These are phyloP conservation scores for Penicillium sp. DNA, from an alignment of 2,329 filamentous ascomycete genomes.

Conservation along the genomic window DNA sequence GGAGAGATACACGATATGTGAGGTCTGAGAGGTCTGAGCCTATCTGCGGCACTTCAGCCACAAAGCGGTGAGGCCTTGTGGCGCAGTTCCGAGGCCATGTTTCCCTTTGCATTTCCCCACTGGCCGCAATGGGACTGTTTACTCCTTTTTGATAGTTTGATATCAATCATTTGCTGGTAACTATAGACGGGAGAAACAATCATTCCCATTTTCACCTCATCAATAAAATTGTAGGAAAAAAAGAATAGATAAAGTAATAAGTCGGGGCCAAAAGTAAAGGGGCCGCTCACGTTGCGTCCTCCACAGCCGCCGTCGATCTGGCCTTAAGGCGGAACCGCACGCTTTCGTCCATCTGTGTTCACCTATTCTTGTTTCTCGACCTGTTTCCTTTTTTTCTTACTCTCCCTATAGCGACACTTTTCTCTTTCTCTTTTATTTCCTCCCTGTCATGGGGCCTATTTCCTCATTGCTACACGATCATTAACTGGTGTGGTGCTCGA, in stretches of 20 bases:
- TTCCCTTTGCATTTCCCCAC: not conserved
- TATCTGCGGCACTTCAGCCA: slow-evolving; percentile 10
- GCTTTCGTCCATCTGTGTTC: slow-evolving; percentile 34
- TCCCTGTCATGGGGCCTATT: slow-evolving; percentile 39
- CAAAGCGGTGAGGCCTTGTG: not conserved
- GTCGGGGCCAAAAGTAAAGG: slow-evolving; percentile 17
- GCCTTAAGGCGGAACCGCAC: slow-evolving; percentile 32
- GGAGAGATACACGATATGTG: slow-evolving; percentile 8
- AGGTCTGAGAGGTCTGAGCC: not conserved
- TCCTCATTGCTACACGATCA: slow-evolving; percentile 38
- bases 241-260: not conserved
- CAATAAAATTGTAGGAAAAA: not conserved
- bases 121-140: slow-evolving; percentile 3
- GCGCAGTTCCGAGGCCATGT: slow-evolving; percentile 1
- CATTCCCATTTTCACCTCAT: not conserved
- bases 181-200: too few species aligned
- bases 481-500: slow-evolving; percentile 28
- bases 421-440: slow-evolving; percentile 20
- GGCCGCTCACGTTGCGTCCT: slow-evolving; percentile 20
- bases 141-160: not conserved
- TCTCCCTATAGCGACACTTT: slow-evolving; percentile 19
- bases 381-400: slow-evolving; percentile 20
- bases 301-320: slow-evolving; percentile 34
- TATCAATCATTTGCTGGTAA: too few species aligned
- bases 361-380: slow-evolving; percentile 24